Evolutionary conservation across 2,329 filamentous ascomycete species (phyloP), one percentile per base, ranked within the genome.

Genomic region (Aspergillus sojae): DNA sequence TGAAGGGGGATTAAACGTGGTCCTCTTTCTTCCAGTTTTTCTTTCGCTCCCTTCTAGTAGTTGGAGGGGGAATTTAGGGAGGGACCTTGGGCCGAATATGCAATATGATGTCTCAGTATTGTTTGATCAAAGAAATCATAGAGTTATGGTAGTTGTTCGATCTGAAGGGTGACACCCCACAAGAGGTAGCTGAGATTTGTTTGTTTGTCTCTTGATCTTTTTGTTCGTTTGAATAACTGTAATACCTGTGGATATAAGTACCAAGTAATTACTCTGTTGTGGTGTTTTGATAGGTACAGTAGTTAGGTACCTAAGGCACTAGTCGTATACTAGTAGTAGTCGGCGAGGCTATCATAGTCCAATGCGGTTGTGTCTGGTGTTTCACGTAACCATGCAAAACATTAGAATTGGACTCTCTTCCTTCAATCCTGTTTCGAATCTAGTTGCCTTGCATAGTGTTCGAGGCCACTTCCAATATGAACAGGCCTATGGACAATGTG

Each of bases 1-100:
- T 54, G 57, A 39, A 59, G 46, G 57, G 36, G 43, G 23, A 23
- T 32, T 26, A 23, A 61, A 53, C 46, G 41, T 34, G 26, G 21
- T 45, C 28, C 45, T 26, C 23, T 48, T 36, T 41, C 39, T 41
- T 41, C 12, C 21, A n/a, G n/a, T 58, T 45, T 46, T 39, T 34
- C 34, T 36, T 28, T 39, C 21, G 5, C 30, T 39, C 36, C 52
- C 34, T 16, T 55, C 5, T 26, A 34, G 28, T 19, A 52, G 48
- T 12, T 12, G 52, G n/a, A 39, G 34, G 14, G 52, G n/a, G 52
- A 19, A 39, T 30, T 26, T 19, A 26, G 32, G 26, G 39, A 55
- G 9, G 32, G 23, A 36, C 11, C 16, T 7, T 21, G 28, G 19
- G 3, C n/a, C 4, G 34, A 36, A 14, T 23, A 39, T 11, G 7